A percentile compares a stretch with the other conserved stretches of the same genome.
Evolutionary conservation across 2,329 filamentous ascomycete species (phyloP).

Genomic region (Coleophoma cylindrospora): DNA sequence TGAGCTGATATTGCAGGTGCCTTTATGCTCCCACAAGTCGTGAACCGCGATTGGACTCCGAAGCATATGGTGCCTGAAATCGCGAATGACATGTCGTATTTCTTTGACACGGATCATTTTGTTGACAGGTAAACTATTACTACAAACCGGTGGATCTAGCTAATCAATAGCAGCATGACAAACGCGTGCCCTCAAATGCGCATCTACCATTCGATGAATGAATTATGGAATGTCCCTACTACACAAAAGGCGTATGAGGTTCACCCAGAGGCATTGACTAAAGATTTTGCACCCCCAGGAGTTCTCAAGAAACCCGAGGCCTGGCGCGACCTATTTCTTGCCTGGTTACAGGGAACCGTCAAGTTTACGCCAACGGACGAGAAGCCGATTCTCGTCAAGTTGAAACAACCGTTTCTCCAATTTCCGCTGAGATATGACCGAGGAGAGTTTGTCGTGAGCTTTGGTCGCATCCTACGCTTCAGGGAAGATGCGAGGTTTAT

Average conservation of each 20-base stretch:
- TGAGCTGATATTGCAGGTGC: slow-evolving; percentile 23
- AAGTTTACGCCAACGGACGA: neutral
- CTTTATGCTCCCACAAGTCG: slow-evolving; percentile 12
- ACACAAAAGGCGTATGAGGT: slow-evolving; percentile 1
- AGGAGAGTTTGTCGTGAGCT: slow-evolving; percentile 22
- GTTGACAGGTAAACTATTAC: slow-evolving; percentile 15
- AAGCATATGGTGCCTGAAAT: neutral
- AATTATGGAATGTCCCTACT: slow-evolving; percentile 28
- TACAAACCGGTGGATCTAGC: neutral
- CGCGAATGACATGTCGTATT: slow-evolving; percentile 30
- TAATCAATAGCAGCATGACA: slow-evolving; percentile 12
- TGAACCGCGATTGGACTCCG: neutral
- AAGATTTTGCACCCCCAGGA: neutral
- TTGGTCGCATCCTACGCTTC: slow-evolving; percentile 30
- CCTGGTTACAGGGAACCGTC: neutral
- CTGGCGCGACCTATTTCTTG: neutral
- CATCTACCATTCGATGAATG: slow-evolving; percentile 29
- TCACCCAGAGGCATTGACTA: neutral
- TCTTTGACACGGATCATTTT: slow-evolving; percentile 39
- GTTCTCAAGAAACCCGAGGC: neutral
- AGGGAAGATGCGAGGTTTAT: slow-evolving; percentile 8
- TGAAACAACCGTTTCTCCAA: slow-evolving; percentile 3
- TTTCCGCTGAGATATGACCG: slow-evolving; percentile 27
- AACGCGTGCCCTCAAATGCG: slow-evolving; percentile 33
- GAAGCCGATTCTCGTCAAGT: neutral